Base-by-base conservation (phyloP, 2,329 filamentous ascomycete species). In the Alternaria solani region DNA sequence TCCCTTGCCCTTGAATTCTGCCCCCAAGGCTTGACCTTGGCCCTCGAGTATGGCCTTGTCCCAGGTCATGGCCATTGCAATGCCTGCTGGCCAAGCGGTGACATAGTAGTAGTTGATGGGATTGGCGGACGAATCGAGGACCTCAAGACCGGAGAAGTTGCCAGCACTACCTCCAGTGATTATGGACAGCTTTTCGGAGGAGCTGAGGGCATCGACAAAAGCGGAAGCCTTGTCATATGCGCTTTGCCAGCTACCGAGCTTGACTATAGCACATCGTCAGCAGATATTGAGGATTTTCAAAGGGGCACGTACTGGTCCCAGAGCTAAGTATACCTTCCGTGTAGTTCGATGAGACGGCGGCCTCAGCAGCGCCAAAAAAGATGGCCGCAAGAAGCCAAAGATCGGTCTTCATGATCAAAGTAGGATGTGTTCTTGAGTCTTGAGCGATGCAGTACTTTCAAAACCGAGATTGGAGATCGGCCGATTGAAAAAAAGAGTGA, bases 111-210 rank as follows among this genome's bases (percentile, higher is more conserved):
- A 59, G 34, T 60, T 57, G 53, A 62, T 62, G 1, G 59, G 62
- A 20, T 62, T 59, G 20, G 52, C 36, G 16, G 59, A 57, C 4
- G 59, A 59, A 34, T 64, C 62, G 20, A 57, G 55, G n/a, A 34
- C 47, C 16, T 47, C n/a, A 7, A 60, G 20, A 20, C 55, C 59
- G 16, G 62, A 51, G 14, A 60, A 62, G 20, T 59, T 62, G 18
- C 56, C 46, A 20, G 56, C 59, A 30, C 49, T 54, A 20, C 55
- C 44, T 67, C 74, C 43, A 63, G 73, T 55, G 68, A 75, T 36
- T 25, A 73, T 68, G 64, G 76, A 79, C 14, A 79, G 67, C 55
- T 81, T 81, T 38, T 81, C 79, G 20, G 75, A 71, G 6, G 74
- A 63, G 1, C 75, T 78, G 25, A 81, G 65, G 25, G 75, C 65